phyloP scores from a whole-genome alignment of 345 rosid genomes.

The Bruguiera gymnorhiza region DNA sequence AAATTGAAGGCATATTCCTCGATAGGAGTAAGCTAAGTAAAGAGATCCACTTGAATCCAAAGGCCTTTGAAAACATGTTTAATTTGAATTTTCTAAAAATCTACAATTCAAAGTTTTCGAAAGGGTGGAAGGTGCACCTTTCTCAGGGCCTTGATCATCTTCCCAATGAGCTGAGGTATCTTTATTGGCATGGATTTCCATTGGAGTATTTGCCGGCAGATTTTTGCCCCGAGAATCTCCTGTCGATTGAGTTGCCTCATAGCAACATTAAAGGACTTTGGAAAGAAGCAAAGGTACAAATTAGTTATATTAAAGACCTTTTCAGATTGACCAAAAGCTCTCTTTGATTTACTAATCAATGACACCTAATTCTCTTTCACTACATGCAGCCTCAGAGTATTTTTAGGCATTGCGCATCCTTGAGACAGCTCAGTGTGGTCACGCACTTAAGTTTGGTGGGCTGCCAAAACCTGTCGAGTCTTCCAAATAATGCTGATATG shows the following conservation, averaged over 20 bases:
- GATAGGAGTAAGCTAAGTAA: background rate
- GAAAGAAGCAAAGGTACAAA: background rate
- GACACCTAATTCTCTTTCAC: no score
- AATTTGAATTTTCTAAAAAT: background rate
- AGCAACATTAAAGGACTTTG: background rate
- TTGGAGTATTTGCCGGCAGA: constrained; percentile 2
- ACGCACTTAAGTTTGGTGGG: no score
- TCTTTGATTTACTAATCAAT: no score
- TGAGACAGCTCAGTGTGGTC: no score
- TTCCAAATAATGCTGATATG: constrained; percentile 6
- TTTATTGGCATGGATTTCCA: constrained; percentile 10
- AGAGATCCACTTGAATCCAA: background rate
- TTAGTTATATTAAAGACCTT: background rate
- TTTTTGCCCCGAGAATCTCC: background rate
- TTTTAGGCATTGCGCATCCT: no score
- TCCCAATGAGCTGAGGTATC: constrained; percentile 2
- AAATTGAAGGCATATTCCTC: background rate
- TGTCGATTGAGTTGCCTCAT: background rate
- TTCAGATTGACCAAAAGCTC: no score
- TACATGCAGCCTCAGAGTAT: no score
- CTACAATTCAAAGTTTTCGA: no score
- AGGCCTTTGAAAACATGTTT: background rate
- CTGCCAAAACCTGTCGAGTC: background rate
- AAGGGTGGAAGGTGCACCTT: background rate
- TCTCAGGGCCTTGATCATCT: constrained; percentile 2